These are phyloP conservation scores for Ustanciosporium gigantosporum DNA, from an alignment of 1,284 basidiomycete species.

Conservation along the genomic window DNA sequence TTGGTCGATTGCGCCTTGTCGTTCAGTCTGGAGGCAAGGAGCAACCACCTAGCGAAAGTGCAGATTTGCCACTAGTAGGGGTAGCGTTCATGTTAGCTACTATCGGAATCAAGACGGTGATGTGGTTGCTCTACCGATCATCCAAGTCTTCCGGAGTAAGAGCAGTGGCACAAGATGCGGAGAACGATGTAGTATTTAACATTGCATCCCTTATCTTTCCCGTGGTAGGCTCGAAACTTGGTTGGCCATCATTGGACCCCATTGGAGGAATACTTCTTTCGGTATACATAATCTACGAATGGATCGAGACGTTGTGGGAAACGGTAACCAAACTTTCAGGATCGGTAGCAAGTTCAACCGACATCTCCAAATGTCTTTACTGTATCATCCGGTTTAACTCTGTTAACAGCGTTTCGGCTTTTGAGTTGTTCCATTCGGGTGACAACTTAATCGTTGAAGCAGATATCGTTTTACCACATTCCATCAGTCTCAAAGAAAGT, in stretches of 20 bases:
- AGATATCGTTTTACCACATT: conserved; percentile 53
- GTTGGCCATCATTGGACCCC: conserved; percentile 51
- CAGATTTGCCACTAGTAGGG: conserved; percentile 52
- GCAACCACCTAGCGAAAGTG: conserved; percentile 39
- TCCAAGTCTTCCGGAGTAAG: conserved; percentile 61
- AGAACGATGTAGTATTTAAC: conserved; percentile 67
- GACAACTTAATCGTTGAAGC: conserved; percentile 58
- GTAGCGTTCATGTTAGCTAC: conserved; percentile 65
- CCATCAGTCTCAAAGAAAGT: conserved; percentile 55
- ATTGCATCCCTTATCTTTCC: conserved; percentile 67
- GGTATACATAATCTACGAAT: conserved; percentile 57
- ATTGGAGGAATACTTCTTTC: conserved; percentile 51
- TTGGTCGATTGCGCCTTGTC: conserved; percentile 46
- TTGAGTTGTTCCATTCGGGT: conserved; percentile 58
- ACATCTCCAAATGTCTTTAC: conserved; percentile 54
- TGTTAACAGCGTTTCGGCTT: conserved; percentile 52
- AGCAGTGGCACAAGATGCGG: conserved; percentile 64
- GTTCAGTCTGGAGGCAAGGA: conserved; percentile 41
- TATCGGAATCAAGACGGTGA: conserved; percentile 65
- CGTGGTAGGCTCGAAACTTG: conserved; percentile 55
- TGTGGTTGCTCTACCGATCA: conserved; percentile 63
- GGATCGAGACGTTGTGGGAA: conserved; percentile 52
- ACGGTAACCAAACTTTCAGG: conserved; percentile 55
- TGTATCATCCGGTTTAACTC: conserved; percentile 54
- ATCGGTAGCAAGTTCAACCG: conserved; percentile 41